Base-by-base conservation (phyloP, 1,139 yeast species). In the Magnusiomyces suaveolens region DNA sequence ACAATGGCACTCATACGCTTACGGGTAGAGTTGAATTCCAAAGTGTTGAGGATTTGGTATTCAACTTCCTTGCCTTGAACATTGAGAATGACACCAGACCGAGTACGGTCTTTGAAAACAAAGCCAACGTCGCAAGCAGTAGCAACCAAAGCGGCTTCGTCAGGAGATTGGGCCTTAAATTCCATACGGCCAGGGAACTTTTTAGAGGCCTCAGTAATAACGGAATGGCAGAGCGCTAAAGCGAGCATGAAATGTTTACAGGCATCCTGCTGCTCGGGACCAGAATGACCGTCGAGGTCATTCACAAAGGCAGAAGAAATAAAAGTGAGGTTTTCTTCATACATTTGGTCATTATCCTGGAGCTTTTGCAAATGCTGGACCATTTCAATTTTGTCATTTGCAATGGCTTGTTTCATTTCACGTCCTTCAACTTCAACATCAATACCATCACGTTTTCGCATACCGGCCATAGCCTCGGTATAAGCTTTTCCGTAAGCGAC, bases 131-230 rank as follows among this genome's bases (percentile, higher is more conserved):
- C 97, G 64, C 96, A 79, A 0, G 98, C 97, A 29, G 95, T 92
- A 6, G 87, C 80, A 2, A 92, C 98, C 57, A 92, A 78, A 0
- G 98, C 97, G 44, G 96, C 94, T 71, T 92, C 98, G 72, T 92
- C 98, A 0, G 98, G 98, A n/a, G 96, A 86, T 69, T 92, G 97
- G 0, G 98, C 97, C 66, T 89, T 87, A 66, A 87, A 80, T 43
- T 76, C 79, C 52, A 84, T 70, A 48, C 73, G 75, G 0, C 80
- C 82, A 26, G 87, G 85, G 50, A 75, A 73, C 14, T 75, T 75
- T 56, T 79, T 80, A 44, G 76, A 75, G 55, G 78, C 75, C 62
- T 86, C 97, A 14, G 95, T 85, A 52, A 92, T 78, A 10, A 89
- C 97, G 39, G 96, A 85, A 68, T 92, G 97, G 69, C 98, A 92